Evolutionary conservation across 2,329 filamentous ascomycete species (phyloP), one percentile per base, ranked within the genome.

Genomic region (Gremmenia infestans): DNA sequence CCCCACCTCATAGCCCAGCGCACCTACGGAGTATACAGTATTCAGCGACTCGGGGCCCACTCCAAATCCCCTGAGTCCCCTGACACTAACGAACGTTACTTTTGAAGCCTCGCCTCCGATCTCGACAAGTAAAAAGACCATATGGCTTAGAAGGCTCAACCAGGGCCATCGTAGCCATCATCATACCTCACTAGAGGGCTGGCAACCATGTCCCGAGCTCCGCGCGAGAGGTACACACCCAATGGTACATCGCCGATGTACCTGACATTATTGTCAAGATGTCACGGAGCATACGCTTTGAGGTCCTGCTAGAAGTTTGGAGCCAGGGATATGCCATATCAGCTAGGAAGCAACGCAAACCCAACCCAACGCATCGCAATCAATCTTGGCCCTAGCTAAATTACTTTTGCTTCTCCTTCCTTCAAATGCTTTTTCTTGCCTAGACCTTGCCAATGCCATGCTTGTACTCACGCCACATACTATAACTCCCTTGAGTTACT

Each of bases 131-230:
- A 32, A 32, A 32, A 35, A 15, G 15, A 2, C 28, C 48, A 19
- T 42, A 19, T 25, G 12, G 28, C 28, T 50, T 17, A 19, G 47
- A 39, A 39, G 4, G 37, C 6, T n/a, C 37, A 39, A n/a, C 25
- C 28, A 50, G 28, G 47, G 11, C 37, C 37, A n/a, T 17, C 14
- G 5, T 19, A 25, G 48, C 35, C 28, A 12, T 39, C 35, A 15
- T 36, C 47, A 15, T 32, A n/a, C 47, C 23, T 49, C 47, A 49
- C 47, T 32, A 17, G 19, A 50, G 45, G 37, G 25, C 12, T 28
- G 53, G 56, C 53, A 58, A 58, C 54, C 49, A 25, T 46, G 49
- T 59, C 54, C 56, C 56, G 56, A 53, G 15, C 53, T 60, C 59
- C 59, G 51, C 59, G 59, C 53, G 53, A 59, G 32, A 46, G 43